Conservation (phyloP, 768 basidiomycete genomes). For the Termitomyces sp. region DNA sequence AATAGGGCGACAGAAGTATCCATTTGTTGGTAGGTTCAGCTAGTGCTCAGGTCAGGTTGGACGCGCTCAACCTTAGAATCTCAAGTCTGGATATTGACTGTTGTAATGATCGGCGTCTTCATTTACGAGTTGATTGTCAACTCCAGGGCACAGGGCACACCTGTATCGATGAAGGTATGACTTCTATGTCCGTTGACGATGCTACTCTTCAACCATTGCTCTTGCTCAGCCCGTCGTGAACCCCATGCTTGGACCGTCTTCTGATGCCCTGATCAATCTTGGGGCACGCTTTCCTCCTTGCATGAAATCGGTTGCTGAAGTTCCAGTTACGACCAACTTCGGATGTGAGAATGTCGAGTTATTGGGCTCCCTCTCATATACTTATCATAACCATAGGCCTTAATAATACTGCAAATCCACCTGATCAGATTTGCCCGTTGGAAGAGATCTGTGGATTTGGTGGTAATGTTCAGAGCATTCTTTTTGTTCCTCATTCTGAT, state of each 20-base stretch:
- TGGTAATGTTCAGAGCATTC: constrained; percentile 40
- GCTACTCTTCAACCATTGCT: background rate
- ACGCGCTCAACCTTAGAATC: constrained; percentile 10
- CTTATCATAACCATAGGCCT: constrained; percentile 46
- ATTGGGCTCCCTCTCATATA: background rate
- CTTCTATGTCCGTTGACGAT: background rate
- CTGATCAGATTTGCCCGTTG: constrained; percentile 64
- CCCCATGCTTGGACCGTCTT: constrained; percentile 88
- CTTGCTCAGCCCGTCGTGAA: constrained; percentile 67
- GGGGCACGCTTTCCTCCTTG: constrained; percentile 94
- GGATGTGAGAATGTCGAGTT: constrained; percentile 44
- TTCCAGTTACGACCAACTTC: constrained; percentile 52
- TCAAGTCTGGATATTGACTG: constrained; percentile 61
- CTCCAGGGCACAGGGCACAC: constrained; percentile 68
- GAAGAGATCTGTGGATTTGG: constrained; percentile 89
- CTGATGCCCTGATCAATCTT: constrained; percentile 76
- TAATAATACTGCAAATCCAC: constrained; percentile 82
- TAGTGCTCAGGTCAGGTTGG: background rate
- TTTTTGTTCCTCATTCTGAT: background rate
- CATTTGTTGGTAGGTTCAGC: constrained; percentile 58
- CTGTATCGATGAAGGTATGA: constrained; percentile 78
- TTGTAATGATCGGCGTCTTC: constrained; percentile 67
- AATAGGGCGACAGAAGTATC: constrained; percentile 77
- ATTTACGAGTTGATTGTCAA: constrained; percentile 87
- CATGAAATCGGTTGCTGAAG: constrained; percentile 67